These are phyloP conservation scores for Eutrema salsugineum DNA, from an alignment of 441 rosid genomes.

Conservation along the genomic window DNA sequence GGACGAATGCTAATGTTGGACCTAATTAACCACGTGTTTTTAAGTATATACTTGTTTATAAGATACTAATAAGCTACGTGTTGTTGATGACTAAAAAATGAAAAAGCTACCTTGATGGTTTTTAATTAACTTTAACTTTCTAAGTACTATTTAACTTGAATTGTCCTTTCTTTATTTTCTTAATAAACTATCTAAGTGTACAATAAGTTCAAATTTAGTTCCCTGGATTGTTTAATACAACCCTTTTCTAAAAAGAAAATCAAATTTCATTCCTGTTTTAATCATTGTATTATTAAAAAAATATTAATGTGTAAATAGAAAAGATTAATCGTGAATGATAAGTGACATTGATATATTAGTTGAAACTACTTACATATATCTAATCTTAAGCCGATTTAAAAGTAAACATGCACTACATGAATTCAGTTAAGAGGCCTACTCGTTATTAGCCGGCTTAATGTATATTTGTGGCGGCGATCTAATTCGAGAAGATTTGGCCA, in stretches of 20 bases:
- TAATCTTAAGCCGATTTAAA: not conserved
- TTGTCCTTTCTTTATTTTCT: not conserved
- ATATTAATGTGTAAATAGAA: not conserved
- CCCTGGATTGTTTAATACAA: not conserved
- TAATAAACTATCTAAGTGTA: not conserved
- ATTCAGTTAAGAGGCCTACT: no score
- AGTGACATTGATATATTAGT: not conserved
- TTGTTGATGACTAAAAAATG: no score
- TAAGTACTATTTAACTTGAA: not conserved
- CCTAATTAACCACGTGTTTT: not conserved
- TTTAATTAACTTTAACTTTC: not conserved
- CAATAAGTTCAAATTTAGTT: not conserved
- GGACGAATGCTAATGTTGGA: not conserved
- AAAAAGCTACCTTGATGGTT: not conserved
- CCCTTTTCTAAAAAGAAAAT: not conserved
- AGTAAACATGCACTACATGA: no score
- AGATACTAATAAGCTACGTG: not conserved
- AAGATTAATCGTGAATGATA: not conserved
- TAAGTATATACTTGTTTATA: not conserved
- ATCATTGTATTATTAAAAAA: not conserved
- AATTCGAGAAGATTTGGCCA: no score
- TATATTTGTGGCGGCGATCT: no score
- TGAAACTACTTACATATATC: not conserved
- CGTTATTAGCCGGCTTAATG: no score
- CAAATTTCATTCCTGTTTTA: not conserved